Percentiles rank a stretch among this genome's conserved stretches.
phyloP scores from a whole-genome alignment of 805 yeast genomes.

The Kuraishia cidri region DNA sequence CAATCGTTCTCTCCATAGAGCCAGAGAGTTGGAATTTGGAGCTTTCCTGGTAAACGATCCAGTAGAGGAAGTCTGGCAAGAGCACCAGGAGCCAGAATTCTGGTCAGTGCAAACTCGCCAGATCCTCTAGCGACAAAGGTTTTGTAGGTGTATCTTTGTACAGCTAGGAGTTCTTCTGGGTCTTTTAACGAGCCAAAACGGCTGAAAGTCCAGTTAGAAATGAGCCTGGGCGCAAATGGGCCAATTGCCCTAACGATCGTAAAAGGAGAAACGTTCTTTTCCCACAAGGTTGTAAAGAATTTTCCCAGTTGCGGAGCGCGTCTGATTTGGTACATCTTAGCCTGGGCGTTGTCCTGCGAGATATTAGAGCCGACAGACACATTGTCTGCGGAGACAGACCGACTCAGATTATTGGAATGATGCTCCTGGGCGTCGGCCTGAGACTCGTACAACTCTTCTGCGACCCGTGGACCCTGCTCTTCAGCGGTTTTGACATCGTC shows the following conservation, averaged over 20 bases:
- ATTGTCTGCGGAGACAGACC: constrained; percentile 2
- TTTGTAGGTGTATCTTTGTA: constrained; percentile 48
- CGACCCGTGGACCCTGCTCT: constrained; percentile 19
- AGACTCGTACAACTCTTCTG: constrained; percentile 19
- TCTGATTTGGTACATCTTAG: constrained; percentile 15
- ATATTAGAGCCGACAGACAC: constrained; percentile 7
- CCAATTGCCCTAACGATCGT: constrained; percentile 38
- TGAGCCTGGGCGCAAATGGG: constrained; percentile 41
- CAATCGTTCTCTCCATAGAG: constrained; percentile 63
- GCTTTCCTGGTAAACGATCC: constrained; percentile 36
- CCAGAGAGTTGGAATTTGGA: constrained; percentile 41
- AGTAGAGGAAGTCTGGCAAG: constrained; percentile 46
- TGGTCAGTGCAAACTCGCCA: constrained; percentile 57
- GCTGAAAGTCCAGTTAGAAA: constrained; percentile 47
- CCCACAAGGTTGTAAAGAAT: constrained; percentile 38
- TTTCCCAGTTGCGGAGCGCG: constrained; percentile 24
- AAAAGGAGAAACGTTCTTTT: constrained; percentile 45
- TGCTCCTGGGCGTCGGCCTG: constrained; percentile 4
- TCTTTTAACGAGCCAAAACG: constrained; percentile 25
- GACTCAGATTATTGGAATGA: background rate
- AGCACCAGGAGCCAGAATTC: constrained; percentile 52
- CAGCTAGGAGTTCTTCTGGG: constrained; percentile 21
- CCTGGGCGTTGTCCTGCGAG: constrained; percentile 10
- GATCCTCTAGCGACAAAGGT: constrained; percentile 46
- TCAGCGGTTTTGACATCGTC: constrained; percentile 7